Evolutionary conservation across 129 eudicot genomes (phyloP).

Genomic region (Flaveria bidentis): DNA sequence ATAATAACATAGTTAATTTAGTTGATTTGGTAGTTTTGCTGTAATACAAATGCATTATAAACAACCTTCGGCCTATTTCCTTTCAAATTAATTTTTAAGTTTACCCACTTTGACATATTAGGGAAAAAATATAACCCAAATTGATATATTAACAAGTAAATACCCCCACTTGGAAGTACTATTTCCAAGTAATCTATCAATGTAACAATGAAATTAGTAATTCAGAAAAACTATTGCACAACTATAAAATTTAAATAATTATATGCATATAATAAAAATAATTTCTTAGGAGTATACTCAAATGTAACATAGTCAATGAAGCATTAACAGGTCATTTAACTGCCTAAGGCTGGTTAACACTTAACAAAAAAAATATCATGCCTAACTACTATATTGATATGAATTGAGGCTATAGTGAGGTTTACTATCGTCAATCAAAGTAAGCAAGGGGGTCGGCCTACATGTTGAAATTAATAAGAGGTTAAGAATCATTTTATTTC

Average conservation of each 20-base stretch:
- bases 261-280: neutral
- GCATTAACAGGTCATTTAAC: neutral
- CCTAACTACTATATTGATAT: no score
- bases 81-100: neutral
- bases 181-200: neutral
- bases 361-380: no score
- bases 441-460: no score
- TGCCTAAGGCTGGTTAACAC: no score
- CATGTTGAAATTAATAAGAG: no score
- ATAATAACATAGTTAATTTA: no score
- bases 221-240: neutral
- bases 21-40: no score
- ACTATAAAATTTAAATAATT: neutral
- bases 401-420: no score
- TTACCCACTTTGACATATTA: neutral
- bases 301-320: neutral
- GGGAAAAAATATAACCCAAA: neutral
- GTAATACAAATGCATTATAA: neutral
- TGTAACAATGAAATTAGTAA: neutral
- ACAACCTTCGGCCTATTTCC: neutral
- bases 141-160: neutral
- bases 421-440: no score
- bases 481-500: neutral
- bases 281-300: neutral
- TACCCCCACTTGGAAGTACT: neutral